A percentile compares a stretch with the other conserved stretches of the same genome.
Evolutionary conservation across 768 basidiomycete species (phyloP).

Genomic region (Auricularia sp.): DNA sequence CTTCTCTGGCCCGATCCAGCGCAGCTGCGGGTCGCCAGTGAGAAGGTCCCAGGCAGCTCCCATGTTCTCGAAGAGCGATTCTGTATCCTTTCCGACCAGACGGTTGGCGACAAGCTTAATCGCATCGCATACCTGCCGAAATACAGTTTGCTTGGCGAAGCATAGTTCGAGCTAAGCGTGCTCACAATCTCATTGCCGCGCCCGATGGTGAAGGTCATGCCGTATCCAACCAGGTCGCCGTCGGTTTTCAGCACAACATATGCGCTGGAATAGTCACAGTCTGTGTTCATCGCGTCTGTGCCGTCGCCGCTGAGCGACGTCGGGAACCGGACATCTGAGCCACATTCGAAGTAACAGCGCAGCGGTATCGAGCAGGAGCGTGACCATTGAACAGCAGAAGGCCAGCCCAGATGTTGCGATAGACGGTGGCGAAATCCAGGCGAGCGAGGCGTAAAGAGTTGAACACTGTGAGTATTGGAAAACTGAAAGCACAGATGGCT

Average conservation of each 20-base stretch:
- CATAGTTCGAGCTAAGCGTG: neutral
- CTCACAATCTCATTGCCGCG: conserved; percentile 86
- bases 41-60: conserved; percentile 84
- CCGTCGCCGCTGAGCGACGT: conserved; percentile 88
- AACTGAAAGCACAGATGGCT: too few species aligned
- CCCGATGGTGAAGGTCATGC: conserved; percentile 92
- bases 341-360: neutral
- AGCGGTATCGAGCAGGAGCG: neutral
- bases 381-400: too few species aligned
- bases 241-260: conserved; percentile 69
- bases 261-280: conserved; percentile 92
- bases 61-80: conserved; percentile 81
- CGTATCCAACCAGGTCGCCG: conserved; percentile 66
- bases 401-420: too few species aligned
- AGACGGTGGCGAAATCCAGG: too few species aligned
- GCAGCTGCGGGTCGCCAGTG: conserved; percentile 77
- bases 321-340: conserved; percentile 79
- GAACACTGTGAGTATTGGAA: too few species aligned
- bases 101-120: conserved; percentile 71
- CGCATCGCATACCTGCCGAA: conserved; percentile 60
- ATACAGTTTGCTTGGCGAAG: too few species aligned
- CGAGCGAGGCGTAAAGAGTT: too few species aligned
- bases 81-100: conserved; percentile 73
- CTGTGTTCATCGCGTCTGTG: conserved; percentile 92
- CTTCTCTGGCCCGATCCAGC: conserved; percentile 94